These are phyloP conservation scores for Phanerodontia chrysosporium DNA, from an alignment of 768 basidiomycete genomes.

Conservation along the genomic window DNA sequence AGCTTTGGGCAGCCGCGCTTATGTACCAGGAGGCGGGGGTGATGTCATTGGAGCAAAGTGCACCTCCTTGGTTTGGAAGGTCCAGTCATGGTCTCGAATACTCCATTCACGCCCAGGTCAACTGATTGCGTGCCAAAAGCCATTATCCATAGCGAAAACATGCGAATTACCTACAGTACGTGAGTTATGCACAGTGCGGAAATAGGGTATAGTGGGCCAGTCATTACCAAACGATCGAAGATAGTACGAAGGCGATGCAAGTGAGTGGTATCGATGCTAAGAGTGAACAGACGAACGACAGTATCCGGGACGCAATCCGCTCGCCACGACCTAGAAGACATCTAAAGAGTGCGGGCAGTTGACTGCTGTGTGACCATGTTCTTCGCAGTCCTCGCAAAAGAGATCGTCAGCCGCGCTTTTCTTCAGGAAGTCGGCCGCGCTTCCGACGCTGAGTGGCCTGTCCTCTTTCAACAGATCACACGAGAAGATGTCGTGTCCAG, in stretches of 20 bases:
- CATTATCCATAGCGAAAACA: neutral
- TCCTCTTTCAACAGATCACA: constrained; percentile 73
- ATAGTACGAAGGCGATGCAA: neutral
- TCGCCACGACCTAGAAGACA: constrained; percentile 55
- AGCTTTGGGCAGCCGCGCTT: constrained; percentile 3
- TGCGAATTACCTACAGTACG: neutral
- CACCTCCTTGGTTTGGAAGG: neutral
- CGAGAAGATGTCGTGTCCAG: constrained; percentile 83
- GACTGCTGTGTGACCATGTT: constrained; percentile 66
- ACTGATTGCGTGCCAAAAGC: no score
- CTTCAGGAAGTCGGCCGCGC: constrained; percentile 4
- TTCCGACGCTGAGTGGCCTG: constrained; percentile 12
- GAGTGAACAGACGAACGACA: neutral
- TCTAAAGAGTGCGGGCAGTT: constrained; percentile 85
- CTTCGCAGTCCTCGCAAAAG: constrained; percentile 85
- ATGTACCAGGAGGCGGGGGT: constrained; percentile 15
- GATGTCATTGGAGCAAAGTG: constrained; percentile 17
- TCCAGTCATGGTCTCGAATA: constrained; percentile 9
- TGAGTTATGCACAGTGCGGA: neutral
- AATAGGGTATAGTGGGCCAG: neutral
- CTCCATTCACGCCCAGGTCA: neutral
- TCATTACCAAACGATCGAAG: neutral
- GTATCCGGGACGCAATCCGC: neutral
- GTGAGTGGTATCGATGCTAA: constrained; percentile 12
- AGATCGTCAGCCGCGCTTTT: constrained; percentile 30